These are phyloP conservation scores for Dendrothele bispora DNA, from an alignment of 768 basidiomycete genomes.

Conservation along the genomic window DNA sequence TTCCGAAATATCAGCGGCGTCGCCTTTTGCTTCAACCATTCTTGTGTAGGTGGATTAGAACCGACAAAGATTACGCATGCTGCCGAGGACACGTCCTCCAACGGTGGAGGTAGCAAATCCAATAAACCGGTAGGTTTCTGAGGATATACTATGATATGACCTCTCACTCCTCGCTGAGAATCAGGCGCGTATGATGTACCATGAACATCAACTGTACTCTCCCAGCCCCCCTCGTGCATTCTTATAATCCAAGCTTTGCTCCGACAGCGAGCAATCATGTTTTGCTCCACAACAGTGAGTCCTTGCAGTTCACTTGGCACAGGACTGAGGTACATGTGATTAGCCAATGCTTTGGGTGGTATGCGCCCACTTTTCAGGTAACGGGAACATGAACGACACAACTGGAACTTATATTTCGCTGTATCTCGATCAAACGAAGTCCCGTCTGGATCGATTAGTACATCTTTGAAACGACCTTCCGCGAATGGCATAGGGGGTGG, in stretches of 20 bases:
- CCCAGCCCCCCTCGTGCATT: conserved; percentile 1
- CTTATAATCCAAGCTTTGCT: conserved; percentile 14
- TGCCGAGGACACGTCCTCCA: conserved; percentile 21
- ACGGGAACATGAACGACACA: conserved; percentile 1
- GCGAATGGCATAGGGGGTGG: background rate
- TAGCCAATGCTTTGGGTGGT: conserved; percentile 10
- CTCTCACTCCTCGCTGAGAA: conserved; percentile 19
- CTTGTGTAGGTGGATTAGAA: conserved; percentile 8
- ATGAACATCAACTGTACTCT: too few relatives aligned
- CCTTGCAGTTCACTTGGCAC: conserved; percentile 12
- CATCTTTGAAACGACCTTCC: background rate
- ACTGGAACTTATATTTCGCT: background rate
- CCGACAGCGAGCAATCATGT: too few relatives aligned
- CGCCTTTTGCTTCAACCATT: conserved; percentile 20
- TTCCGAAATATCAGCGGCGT: too few relatives aligned
- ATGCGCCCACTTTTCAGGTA: background rate
- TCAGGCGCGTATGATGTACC: background rate
- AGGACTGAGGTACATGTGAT: conserved; percentile 11
- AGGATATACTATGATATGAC: conserved; percentile 24
- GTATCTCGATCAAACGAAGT: background rate
- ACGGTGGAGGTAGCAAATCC: conserved; percentile 14
- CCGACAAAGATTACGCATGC: conserved; percentile 26
- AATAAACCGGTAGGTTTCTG: conserved; percentile 16
- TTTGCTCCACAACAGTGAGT: conserved; percentile 21
- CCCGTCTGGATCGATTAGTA: conserved; percentile 1